Percentiles rank a stretch among this genome's conserved stretches.
Evolutionary conservation across 768 basidiomycete genomes (phyloP).

Genomic region (Coprinopsis sp.): DNA sequence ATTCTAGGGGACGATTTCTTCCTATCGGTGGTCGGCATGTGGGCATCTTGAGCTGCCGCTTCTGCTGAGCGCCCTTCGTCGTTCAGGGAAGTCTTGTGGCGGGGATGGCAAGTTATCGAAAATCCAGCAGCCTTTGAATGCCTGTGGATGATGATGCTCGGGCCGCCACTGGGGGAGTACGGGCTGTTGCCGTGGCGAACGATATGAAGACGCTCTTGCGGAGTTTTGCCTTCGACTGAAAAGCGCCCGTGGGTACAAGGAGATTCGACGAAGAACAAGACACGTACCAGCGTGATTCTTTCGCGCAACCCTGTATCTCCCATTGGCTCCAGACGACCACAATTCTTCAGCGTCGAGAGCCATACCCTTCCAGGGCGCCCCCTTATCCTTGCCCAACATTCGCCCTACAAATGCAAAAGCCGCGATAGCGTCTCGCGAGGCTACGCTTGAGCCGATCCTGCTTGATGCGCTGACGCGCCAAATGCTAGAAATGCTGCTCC

Average conservation of each 20-base stretch:
- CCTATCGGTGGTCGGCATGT: constrained; percentile 13
- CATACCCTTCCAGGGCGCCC: constrained; percentile 43
- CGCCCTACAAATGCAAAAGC: constrained; percentile 12
- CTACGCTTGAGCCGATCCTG: constrained; percentile 1
- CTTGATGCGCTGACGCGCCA: constrained; percentile 13
- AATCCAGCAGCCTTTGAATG: constrained; percentile 78
- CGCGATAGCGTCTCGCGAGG: constrained; percentile 6
- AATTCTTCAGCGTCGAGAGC: constrained; percentile 51
- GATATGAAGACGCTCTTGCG: constrained; percentile 66
- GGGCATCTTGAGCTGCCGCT: constrained; percentile 23
- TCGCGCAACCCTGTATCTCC: constrained; percentile 58
- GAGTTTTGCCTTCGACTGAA: constrained; percentile 45
- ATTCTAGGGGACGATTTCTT: constrained; percentile 45
- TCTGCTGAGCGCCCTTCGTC: constrained; percentile 14
- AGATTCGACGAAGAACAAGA: constrained; percentile 6
- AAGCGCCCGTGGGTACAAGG: constrained; percentile 2
- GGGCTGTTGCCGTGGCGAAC: constrained; percentile 51
- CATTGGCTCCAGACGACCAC: constrained; percentile 62
- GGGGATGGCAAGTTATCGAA: constrained; percentile 68
- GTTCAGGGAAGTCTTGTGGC: constrained; percentile 8
- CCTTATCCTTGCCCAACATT: constrained; percentile 15
- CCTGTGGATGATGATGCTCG: constrained; percentile 69
- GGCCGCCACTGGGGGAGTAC: constrained; percentile 45
- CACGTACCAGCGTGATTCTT: constrained; percentile 37
- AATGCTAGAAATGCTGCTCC: constrained; percentile 23